These are phyloP conservation scores for Nothopassalora personata DNA, from an alignment of 2,329 filamentous ascomycete species.

Conservation along the genomic window DNA sequence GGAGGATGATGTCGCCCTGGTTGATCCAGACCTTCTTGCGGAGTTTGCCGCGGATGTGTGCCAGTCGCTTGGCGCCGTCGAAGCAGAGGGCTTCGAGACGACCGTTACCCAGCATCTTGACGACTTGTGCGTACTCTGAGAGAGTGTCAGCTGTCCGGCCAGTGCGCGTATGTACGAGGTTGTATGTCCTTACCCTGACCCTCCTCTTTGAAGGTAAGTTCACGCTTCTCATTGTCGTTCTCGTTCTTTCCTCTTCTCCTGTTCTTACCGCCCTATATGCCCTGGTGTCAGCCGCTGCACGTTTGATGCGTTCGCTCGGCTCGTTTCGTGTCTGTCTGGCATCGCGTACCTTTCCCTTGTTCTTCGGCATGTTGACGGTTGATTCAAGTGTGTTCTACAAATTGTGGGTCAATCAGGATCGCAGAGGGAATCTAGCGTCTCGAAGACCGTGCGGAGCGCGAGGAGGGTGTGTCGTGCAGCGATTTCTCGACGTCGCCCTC, in stretches of 20 bases:
- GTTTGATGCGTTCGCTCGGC: background rate
- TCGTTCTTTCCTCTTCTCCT: slow-evolving; percentile 80
- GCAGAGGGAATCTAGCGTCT: background rate
- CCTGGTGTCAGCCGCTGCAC: slow-evolving; percentile 25
- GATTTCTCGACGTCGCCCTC: slow-evolving; percentile 5
- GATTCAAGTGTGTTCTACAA: background rate
- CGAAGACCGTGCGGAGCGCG: too few species aligned
- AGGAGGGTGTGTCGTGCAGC: slow-evolving; percentile 4
- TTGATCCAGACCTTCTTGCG: slow-evolving; percentile 99
- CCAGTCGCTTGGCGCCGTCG: slow-evolving; percentile 81
- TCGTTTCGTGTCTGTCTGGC: background rate
- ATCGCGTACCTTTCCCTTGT: slow-evolving; percentile 90
- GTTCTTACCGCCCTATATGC: slow-evolving; percentile 84
- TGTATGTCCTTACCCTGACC: slow-evolving; percentile 63
- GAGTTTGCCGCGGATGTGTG: slow-evolving; percentile 89
- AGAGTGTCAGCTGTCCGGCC: background rate
- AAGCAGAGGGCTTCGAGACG: slow-evolving; percentile 92
- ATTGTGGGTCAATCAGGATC: slow-evolving; percentile 1
- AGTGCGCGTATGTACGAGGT: background rate
- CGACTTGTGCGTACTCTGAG: slow-evolving; percentile 72
- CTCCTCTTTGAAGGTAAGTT: slow-evolving; percentile 98
- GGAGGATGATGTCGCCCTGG: slow-evolving; percentile 88
- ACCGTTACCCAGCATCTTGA: slow-evolving; percentile 96
- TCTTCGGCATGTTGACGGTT: slow-evolving; percentile 78
- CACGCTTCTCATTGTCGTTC: slow-evolving; percentile 98